A percentile compares a stretch with the other conserved stretches of the same genome.
These are phyloP conservation scores for Aspergillus wentii DNA, from an alignment of 495 filamentous ascomycete genomes.

Conservation along the genomic window DNA sequence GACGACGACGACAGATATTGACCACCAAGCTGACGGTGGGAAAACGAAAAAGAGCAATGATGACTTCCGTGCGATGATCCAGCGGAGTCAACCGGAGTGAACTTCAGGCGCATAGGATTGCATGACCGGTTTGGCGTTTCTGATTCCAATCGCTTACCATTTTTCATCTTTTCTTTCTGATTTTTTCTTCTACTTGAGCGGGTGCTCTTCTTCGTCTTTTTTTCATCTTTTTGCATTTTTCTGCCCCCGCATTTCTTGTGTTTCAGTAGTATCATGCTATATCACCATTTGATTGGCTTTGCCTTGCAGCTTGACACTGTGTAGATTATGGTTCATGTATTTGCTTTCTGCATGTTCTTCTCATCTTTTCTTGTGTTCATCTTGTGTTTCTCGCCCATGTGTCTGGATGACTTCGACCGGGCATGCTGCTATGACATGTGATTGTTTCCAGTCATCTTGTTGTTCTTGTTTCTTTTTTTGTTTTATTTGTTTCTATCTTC, in stretches of 20 bases:
- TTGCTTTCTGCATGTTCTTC: conserved; percentile 1
- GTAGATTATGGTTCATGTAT: not conserved
- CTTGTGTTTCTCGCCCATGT: conserved; percentile 2
- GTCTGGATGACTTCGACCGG: no score
- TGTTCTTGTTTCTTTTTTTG: no score
- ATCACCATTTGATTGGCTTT: not conserved
- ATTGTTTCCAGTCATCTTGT: no score
- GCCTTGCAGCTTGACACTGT: not conserved
- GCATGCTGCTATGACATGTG: no score
- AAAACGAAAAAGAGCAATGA: conserved; percentile 69
- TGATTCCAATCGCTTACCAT: conserved; percentile 3
- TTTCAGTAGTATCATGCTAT: not conserved
- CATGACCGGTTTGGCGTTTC: conserved; percentile 18
- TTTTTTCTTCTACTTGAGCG: conserved; percentile 2
- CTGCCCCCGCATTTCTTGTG: no score
- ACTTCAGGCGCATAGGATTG: conserved; percentile 23
- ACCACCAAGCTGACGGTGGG: conserved; percentile 13
- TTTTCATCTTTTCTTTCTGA: not conserved
- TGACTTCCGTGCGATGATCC: conserved; percentile 80
- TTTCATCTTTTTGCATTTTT: conserved; percentile 2
- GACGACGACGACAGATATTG: conserved; percentile 16
- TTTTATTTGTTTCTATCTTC: no score
- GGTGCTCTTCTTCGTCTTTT: conserved; percentile 1
- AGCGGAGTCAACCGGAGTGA: conserved; percentile 29
- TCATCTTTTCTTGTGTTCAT: conserved; percentile 1